Evolutionary conservation across 495 filamentous ascomycete genomes (phyloP), one percentile per base, ranked within the genome.

Genomic region (Lophium mytilinum): DNA sequence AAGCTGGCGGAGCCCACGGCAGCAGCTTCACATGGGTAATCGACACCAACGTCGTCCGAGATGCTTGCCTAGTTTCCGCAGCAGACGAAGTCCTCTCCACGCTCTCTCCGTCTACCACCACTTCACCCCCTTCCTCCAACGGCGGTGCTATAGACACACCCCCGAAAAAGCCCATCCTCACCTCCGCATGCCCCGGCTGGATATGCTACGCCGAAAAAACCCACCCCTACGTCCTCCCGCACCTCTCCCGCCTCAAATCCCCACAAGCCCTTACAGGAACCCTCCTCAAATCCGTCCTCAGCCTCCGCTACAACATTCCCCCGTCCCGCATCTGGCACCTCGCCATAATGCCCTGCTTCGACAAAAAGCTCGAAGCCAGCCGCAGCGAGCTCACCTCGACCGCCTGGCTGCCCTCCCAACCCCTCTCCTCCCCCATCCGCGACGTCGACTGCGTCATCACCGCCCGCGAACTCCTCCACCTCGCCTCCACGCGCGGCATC

Each of bases 371-470:
- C 12, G 93, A 98, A 71, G 93, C 92, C 8, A 93, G 89, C 53
- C 84, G 93, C 18, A 86, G 87, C 67, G 94, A 98, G 68, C 79
- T 98, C 36, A 98, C 93, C 3, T 85, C 90, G 66, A 70, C 79
- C 0, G 78, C 82, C 19, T 97, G 94, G 93, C 70, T 55, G 19
- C 61, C 61, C 33, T 24, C 56, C 24, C 35, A 55, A 37, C 70
- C 68, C 30, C 69, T 70, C 34, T 71, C 75, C 4, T 73, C 75
- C 17, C 82, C 85, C 7, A 76, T 92, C 15, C 77, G 93, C 18
- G 93, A 98, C 65, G 90, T 96, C 36, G 93, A 98, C 70, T 97
- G 92, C 72, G 93, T 98, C 14, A 97, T 98, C 66, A 98, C 93
- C 17, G 86, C 86, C 51, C 88, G 92, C 55, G 93, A 98, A 69